Evolutionary conservation across 1,284 basidiomycete species (phyloP).

Genomic region (Ganoderma multipileum): DNA sequence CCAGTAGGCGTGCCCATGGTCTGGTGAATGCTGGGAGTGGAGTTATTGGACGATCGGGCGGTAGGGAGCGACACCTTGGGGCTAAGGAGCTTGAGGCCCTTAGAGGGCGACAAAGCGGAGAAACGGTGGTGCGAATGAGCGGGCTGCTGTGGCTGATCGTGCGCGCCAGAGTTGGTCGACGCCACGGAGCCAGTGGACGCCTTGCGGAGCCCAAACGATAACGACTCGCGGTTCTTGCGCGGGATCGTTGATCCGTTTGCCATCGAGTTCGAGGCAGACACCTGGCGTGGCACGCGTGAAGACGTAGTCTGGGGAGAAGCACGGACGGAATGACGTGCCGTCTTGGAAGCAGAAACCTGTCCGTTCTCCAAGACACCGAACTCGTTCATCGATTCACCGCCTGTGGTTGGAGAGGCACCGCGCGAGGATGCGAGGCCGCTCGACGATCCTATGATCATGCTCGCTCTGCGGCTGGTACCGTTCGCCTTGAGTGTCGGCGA

Average conservation of each 20-base stretch:
- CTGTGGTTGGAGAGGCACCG: slow-evolving; percentile 67
- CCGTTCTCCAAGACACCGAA: slow-evolving; percentile 79
- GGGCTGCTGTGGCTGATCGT: slow-evolving; percentile 33
- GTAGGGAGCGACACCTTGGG: slow-evolving; percentile 75
- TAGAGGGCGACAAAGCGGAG: slow-evolving; percentile 83
- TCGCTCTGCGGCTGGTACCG: slow-evolving; percentile 64
- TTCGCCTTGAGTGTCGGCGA: slow-evolving; percentile 68
- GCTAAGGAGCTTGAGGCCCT: slow-evolving; percentile 78
- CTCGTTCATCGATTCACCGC: slow-evolving; percentile 64
- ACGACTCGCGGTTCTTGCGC: slow-evolving; percentile 79
- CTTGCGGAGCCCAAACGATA: slow-evolving; percentile 79
- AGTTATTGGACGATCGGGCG: slow-evolving; percentile 61
- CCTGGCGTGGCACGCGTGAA: slow-evolving; percentile 72
- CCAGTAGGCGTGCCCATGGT: slow-evolving; percentile 70
- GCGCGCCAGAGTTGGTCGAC: slow-evolving; percentile 62
- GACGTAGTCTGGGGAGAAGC: slow-evolving; percentile 55
- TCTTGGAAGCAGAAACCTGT: slow-evolving; percentile 48
- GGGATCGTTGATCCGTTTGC: slow-evolving; percentile 52
- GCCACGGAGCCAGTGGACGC: slow-evolving; percentile 79
- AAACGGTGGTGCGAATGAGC: slow-evolving; percentile 63
- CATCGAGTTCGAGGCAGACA: slow-evolving; percentile 53
- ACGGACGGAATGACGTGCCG: slow-evolving; percentile 55
- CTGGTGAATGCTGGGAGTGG: slow-evolving; percentile 59
- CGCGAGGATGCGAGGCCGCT: slow-evolving; percentile 54
- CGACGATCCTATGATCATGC: slow-evolving; percentile 56